Percentiles rank a stretch among this genome's conserved stretches.
Conservation (phyloP, 1,284 basidiomycete species). For the Vanrija sp. region DNA sequence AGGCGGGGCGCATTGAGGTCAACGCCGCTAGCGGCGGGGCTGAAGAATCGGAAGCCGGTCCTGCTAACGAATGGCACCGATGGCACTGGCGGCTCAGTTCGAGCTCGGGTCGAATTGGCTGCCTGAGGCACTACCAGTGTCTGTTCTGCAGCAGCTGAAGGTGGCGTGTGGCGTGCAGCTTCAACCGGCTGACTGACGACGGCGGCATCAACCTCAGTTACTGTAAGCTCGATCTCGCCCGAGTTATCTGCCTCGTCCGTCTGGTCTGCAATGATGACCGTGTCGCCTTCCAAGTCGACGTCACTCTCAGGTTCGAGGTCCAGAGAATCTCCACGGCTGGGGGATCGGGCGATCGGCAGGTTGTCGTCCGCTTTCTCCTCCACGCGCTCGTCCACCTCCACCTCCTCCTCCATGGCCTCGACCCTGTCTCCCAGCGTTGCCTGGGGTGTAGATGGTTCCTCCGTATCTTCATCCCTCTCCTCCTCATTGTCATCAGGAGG, state of each 20-base stretch:
- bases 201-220: too few species aligned
- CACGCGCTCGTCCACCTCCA: not conserved
- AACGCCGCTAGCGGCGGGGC: too few species aligned
- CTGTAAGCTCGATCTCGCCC: too few species aligned
- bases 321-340: not conserved
- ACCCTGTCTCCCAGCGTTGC: not conserved
- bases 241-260: too few species aligned
- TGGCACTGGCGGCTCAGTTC: not conserved
- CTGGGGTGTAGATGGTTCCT: not conserved
- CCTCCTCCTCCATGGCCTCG: not conserved
- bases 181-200: not conserved
- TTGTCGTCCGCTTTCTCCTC: not conserved
- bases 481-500: not conserved
- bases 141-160: not conserved
- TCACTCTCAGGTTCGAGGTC: not conserved
- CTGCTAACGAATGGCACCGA: too few species aligned
- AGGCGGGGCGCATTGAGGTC: too few species aligned
- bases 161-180: not conserved
- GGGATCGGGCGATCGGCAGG: not conserved
- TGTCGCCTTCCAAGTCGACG: constrained; percentile 5
- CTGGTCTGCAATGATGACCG: not conserved
- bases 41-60: too few species aligned
- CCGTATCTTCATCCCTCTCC: not conserved
- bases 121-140: not conserved
- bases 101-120: not conserved